Conservation (phyloP, 2,329 filamentous ascomycete species). For the Aspergillus costaricaensis region DNA sequence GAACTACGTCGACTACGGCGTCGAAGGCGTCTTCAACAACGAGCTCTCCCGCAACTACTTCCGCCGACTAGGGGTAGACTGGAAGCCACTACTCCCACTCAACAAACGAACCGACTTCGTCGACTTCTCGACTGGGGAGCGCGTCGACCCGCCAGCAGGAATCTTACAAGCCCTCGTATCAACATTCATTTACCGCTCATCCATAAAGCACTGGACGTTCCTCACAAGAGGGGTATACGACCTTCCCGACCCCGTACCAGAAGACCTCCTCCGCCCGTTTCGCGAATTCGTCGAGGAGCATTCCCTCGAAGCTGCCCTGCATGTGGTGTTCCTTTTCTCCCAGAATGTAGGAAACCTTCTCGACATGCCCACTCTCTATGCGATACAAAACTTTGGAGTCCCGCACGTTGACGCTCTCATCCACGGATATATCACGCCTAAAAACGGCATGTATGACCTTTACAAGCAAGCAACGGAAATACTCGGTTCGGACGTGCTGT, state of each 20-base stretch:
- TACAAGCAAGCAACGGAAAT: conserved; percentile 26
- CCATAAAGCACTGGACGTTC: conserved; percentile 16
- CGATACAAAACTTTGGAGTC: conserved; percentile 17
- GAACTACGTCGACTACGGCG: conserved; percentile 36
- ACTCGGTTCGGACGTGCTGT: conserved; percentile 30
- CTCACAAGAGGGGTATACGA: conserved; percentile 32
- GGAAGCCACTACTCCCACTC: conserved; percentile 15
- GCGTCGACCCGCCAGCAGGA: conserved; percentile 14
- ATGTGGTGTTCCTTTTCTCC: conserved; percentile 12
- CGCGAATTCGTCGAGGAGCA: conserved; percentile 20
- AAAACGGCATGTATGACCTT: conserved; percentile 20
- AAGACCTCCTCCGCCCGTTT: conserved; percentile 21
- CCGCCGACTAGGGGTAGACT: conserved; percentile 30
- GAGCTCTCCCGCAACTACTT: conserved; percentile 34
- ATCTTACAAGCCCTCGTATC: conserved; percentile 4
- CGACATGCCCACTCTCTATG: conserved; percentile 12
- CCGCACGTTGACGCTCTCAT: conserved; percentile 21
- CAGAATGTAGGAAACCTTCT: conserved; percentile 17
- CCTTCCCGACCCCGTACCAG: conserved; percentile 36
- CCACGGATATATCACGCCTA: conserved; percentile 21
- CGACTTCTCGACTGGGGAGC: conserved; percentile 30
- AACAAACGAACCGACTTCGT: conserved; percentile 24
- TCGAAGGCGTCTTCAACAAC: conserved; percentile 35
- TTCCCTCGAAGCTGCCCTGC: conserved; percentile 9
- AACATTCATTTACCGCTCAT: conserved; percentile 10